Evolutionary conservation across 2,329 filamentous ascomycete genomes (phyloP), one percentile per base, ranked within the genome.

Genomic region (Paraphoma sp.): DNA sequence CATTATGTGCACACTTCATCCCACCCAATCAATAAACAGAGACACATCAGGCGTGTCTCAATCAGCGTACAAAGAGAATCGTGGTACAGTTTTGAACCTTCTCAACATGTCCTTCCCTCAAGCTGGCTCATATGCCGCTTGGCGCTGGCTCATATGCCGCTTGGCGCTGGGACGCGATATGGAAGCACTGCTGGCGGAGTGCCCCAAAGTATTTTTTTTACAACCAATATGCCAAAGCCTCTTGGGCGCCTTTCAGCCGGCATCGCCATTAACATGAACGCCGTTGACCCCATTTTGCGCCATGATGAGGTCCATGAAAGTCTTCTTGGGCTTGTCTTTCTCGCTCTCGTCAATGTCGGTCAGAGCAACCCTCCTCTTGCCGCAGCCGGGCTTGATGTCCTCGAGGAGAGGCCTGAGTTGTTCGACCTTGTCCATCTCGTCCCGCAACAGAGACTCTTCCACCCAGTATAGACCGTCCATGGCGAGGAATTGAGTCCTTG

Each of bases 391-490:
- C 41, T 64, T 70, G 56, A 76, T 66, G 18, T 75, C 67, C 12
- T 60, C 59, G 4, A 74, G 62, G 18, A 76, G 56, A 11, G 72
- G 71, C 18, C 57, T 62, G 29, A 76, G 56, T 14, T 51, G 60
- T 7, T 71, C 67, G 4, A 70, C 51, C 42, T 74, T 74, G 43
- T 74, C 72, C 6, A 72, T 60, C 42, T 74, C 73, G 1, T 64
- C 44, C 38, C 60, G 53, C 29, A 76, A 45, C 16, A 68, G 54
- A 9, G 60, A 63, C 31, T 73, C 70, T 50, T 75, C 70, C 16
- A 78, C 61, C 74, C 75, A 78, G 48, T 76, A 76, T 45, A 77
- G 46, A 10, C 74, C 74, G 10, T 77, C 71, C 74, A 78, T 75
- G 23, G 62, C 59, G 4, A 76, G 56, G 43, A 77, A 77, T 43